phyloP scores from a whole-genome alignment of 441 rosid species.

The Adansonia gregorii region DNA sequence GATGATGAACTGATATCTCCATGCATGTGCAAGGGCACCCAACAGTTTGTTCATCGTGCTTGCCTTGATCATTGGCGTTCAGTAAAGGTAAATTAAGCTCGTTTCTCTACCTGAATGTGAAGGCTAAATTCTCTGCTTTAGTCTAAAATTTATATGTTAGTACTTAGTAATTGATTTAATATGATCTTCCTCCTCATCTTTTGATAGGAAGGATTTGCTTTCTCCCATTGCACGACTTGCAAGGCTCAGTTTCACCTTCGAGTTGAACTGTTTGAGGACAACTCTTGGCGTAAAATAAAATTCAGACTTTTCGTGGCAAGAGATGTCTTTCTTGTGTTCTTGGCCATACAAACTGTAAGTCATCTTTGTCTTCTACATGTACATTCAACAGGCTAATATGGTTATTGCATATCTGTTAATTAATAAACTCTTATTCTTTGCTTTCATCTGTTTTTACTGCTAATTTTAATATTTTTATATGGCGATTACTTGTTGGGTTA shows the following conservation, averaged over 20 bases:
- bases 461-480: not conserved
- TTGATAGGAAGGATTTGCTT: constrained; percentile 63
- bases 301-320: constrained; percentile 95
- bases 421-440: not conserved
- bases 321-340: constrained; percentile 86
- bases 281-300: constrained; percentile 83
- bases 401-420: not conserved
- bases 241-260: constrained; percentile 68
- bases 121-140: not conserved
- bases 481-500: constrained; percentile 50
- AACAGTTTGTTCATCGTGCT: constrained; percentile 91
- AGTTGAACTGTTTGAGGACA: constrained; percentile 65
- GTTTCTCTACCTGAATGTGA: constrained; percentile 4
- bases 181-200: not conserved
- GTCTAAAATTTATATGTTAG: not conserved
- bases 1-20: constrained; percentile 96
- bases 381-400: not conserved
- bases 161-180: not conserved
- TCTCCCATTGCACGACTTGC: constrained; percentile 68
- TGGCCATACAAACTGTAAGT: constrained; percentile 76
- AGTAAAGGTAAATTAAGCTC: constrained; percentile 52
- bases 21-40: constrained; percentile 98
- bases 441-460: not conserved
- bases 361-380: not conserved
- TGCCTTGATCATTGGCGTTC: constrained; percentile 99